phyloP scores from a whole-genome alignment of 2,329 filamentous ascomycete genomes.

The Trichocomaceae sp. region DNA sequence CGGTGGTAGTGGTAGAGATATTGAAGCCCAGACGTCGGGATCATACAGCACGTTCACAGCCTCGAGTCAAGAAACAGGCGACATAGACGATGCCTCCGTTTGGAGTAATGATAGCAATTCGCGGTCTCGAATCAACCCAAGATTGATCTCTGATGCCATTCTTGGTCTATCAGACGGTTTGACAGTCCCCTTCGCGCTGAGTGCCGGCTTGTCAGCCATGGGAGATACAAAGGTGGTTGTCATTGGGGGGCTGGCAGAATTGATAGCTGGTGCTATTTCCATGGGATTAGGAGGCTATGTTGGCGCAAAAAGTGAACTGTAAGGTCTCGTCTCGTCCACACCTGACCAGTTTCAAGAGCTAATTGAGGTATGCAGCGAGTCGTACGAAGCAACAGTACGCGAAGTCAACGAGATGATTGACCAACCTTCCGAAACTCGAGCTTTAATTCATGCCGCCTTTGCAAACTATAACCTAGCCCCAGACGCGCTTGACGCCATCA shows the following conservation, averaged over 20 bases:
- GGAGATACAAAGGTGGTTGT: constrained; percentile 56
- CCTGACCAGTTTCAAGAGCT: neutral
- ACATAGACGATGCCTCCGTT: constrained; percentile 10
- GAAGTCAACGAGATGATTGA: constrained; percentile 38
- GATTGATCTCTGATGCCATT: constrained; percentile 53
- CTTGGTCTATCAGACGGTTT: constrained; percentile 67
- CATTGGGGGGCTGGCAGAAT: constrained; percentile 62
- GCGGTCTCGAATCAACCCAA: constrained; percentile 34
- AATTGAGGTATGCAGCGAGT: constrained; percentile 30
- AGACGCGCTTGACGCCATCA: constrained; percentile 30
- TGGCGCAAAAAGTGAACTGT: constrained; percentile 47
- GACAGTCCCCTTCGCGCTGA: constrained; percentile 68
- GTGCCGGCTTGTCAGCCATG: constrained; percentile 55
- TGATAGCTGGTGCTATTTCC: constrained; percentile 62
- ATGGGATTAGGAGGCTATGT: constrained; percentile 68
- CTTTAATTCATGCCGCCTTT: constrained; percentile 39
- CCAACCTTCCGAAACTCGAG: constrained; percentile 28
- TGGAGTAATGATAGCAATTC: constrained; percentile 18
- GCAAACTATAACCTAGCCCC: constrained; percentile 35
- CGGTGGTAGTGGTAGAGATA: constrained; percentile 20
- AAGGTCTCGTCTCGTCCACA: constrained; percentile 18
- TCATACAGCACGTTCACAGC: constrained; percentile 30
- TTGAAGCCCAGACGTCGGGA: constrained; percentile 27
- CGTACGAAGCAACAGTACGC: constrained; percentile 41
- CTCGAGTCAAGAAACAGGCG: neutral